A percentile compares a stretch with the other conserved stretches of the same genome.
These are phyloP conservation scores for Bothriochloa decipiens DNA, from an alignment of 176 grass and related monocot species.

Conservation along the genomic window DNA sequence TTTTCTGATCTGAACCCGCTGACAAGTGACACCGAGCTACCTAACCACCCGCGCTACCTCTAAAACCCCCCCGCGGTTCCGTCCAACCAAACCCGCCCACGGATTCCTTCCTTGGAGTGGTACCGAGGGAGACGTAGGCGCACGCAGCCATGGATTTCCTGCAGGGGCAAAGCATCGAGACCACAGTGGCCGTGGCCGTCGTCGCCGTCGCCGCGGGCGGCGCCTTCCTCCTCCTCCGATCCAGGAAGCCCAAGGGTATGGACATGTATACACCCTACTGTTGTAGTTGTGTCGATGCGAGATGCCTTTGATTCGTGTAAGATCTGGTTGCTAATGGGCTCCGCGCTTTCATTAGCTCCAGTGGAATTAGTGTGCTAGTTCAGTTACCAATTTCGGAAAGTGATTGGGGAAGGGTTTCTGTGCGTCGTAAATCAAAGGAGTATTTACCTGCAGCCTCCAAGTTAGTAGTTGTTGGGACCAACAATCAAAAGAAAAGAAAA, in stretches of 20 bases:
- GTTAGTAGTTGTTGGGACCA: not conserved
- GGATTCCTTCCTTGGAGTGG: not conserved
- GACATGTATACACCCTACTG: not conserved
- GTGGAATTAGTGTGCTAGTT: not conserved
- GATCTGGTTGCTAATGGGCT: conserved; percentile 30
- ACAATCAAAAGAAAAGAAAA: not conserved
- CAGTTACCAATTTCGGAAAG: not conserved
- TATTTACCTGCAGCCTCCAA: not conserved
- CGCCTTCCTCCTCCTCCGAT: conserved; percentile 68
- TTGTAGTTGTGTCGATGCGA: not conserved
- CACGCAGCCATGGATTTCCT: conserved; percentile 57
- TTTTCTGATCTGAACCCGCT: not conserved
- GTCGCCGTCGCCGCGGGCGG: conserved; percentile 64
- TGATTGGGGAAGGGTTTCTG: not conserved
- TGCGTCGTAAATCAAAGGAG: no score
- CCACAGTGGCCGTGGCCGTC: conserved; percentile 59
- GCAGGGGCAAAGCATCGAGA: conserved; percentile 46
- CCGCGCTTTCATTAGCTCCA: not conserved
- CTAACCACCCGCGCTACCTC: not conserved
- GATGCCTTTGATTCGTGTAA: conserved; percentile 14
- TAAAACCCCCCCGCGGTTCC: not conserved
- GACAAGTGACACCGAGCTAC: conserved; percentile 27
- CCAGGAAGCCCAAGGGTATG: conserved; percentile 75
- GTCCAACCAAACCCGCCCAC: conserved; percentile 12
- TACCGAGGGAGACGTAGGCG: conserved; percentile 1